Conservation (phyloP, 2,329 filamentous ascomycete genomes). For the Alternaria ventricosa region DNA sequence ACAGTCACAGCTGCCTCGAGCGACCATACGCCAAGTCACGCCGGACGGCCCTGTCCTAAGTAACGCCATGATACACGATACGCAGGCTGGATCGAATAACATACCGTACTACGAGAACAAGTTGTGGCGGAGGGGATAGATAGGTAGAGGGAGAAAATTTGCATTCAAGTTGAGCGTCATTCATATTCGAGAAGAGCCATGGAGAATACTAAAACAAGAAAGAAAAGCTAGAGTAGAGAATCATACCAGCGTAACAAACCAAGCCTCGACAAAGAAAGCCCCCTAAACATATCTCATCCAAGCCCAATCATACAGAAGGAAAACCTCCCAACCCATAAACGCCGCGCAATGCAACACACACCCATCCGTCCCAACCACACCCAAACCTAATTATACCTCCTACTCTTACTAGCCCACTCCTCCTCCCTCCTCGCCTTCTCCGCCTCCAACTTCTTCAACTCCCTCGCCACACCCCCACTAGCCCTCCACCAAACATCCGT, state of each 20-base stretch:
- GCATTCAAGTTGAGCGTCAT: too few relatives aligned
- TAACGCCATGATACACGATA: not conserved
- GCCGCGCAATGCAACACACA: constrained; percentile 1
- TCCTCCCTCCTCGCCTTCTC: constrained; percentile 40
- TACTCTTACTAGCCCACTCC: constrained; percentile 24
- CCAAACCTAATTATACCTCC: constrained; percentile 37
- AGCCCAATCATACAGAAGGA: not conserved
- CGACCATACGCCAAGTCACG: fast-evolving
- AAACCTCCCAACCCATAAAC: not conserved
- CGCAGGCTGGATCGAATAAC: not conserved
- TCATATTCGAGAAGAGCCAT: too few relatives aligned
- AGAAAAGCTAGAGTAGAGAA: not conserved
- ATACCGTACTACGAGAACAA: not conserved
- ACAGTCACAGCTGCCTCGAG: not conserved
- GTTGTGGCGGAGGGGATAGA: not conserved
- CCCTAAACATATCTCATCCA: not conserved
- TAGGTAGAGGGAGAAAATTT: too few relatives aligned
- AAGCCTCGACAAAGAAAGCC: not conserved
- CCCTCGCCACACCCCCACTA: constrained; percentile 71
- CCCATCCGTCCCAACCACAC: not conserved
- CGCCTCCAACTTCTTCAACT: constrained; percentile 47
- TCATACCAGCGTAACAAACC: not conserved
- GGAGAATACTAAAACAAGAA: not conserved
- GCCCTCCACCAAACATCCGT: constrained; percentile 94
- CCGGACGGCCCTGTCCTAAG: not conserved